Percentiles rank a stretch among this genome's conserved stretches.
Conservation (phyloP, 306 rosid species). For the Cotoneaster glaucophyllus region DNA sequence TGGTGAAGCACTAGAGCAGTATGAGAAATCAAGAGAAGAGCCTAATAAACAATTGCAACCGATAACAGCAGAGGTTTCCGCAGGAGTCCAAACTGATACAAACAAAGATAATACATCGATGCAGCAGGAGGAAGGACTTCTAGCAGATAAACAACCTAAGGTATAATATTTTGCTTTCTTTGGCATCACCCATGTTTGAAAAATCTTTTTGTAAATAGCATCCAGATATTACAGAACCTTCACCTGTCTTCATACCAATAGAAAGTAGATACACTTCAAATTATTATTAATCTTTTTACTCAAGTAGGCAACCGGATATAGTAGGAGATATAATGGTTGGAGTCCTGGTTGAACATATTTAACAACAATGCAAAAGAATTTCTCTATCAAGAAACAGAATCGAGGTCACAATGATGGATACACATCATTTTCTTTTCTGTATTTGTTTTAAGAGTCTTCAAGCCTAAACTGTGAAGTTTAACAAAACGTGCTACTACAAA, state of each 20-base stretch:
- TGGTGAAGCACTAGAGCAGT: slow-evolving; percentile 36
- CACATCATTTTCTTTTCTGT: not conserved
- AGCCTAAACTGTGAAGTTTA: not conserved
- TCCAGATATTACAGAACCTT: too few relatives aligned
- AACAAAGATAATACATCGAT: slow-evolving; percentile 20
- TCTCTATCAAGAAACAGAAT: not conserved
- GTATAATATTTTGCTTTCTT: slow-evolving; percentile 24
- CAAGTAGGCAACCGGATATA: not conserved
- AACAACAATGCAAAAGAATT: not conserved
- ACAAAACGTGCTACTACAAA: not conserved
- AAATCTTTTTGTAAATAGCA: not conserved
- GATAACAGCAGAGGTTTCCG: slow-evolving; percentile 21
- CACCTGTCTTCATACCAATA: not conserved
- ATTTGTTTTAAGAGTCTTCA: not conserved
- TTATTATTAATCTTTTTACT: not conserved
- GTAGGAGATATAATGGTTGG: not conserved
- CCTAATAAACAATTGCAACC: slow-evolving; percentile 11
- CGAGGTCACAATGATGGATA: not conserved
- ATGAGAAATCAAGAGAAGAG: slow-evolving; percentile 30
- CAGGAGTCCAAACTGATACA: slow-evolving; percentile 24
- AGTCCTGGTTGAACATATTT: not conserved
- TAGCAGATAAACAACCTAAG: slow-evolving; percentile 33
- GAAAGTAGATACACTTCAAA: not conserved
- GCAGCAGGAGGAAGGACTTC: slow-evolving; percentile 32
- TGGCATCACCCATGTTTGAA: not conserved